Conservation (phyloP, 768 basidiomycete species). For the Tephrocybe sp. region DNA sequence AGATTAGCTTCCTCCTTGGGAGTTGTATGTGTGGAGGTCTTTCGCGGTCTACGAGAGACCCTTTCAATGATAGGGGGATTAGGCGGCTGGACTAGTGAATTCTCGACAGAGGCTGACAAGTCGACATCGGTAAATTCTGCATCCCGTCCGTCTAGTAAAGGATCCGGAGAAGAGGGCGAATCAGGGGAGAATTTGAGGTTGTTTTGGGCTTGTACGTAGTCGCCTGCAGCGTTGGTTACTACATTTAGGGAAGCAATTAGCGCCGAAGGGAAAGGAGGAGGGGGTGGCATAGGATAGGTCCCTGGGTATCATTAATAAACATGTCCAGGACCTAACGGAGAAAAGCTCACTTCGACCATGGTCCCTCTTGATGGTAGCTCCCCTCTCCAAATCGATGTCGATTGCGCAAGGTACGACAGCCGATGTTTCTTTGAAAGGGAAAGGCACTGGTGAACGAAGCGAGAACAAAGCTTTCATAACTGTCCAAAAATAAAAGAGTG, state of each 20-base stretch:
- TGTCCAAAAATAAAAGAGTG: constrained; percentile 22
- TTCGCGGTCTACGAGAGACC: too few species aligned
- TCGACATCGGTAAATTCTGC: neutral
- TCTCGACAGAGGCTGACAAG: constrained; percentile 9
- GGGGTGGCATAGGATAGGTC: constrained; percentile 1
- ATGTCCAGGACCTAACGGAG: neutral
- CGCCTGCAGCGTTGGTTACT: neutral
- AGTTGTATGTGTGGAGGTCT: too few species aligned
- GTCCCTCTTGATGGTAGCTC: constrained; percentile 1
- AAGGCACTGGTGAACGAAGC: constrained; percentile 12
- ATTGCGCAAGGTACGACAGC: constrained; percentile 10
- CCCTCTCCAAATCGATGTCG: constrained; percentile 15
- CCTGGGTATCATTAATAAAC: neutral
- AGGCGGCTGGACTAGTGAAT: neutral
- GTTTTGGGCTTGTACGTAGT: neutral
- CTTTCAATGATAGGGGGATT: neutral
- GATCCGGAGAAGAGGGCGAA: constrained; percentile 1
- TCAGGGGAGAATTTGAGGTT: neutral
- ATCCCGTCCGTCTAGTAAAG: neutral
- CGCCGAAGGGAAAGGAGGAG: neutral
- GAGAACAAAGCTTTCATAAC: constrained; percentile 18
- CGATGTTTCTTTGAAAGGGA: constrained; percentile 14
- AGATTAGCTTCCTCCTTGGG: neutral
- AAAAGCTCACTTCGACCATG: neutral
- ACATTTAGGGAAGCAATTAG: neutral